A percentile compares a stretch with the other conserved stretches of the same genome.
Evolutionary conservation across 106 monocot genomes (phyloP).

Genomic region (Platanthera zijinensis): DNA sequence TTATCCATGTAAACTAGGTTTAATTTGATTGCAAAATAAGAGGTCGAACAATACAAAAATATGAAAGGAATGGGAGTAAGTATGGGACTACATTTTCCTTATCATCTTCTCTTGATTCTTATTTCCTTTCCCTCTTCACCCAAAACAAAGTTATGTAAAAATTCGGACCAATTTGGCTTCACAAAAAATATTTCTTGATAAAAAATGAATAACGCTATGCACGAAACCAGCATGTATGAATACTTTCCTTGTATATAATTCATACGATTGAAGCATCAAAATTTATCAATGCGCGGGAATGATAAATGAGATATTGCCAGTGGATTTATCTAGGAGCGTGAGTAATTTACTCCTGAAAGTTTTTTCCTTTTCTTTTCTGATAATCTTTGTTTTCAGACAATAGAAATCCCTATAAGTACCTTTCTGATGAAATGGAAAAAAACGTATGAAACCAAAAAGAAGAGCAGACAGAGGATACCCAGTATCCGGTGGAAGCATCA

Average conservation of each 20-base stretch:
- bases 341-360: no score
- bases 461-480: constrained; percentile 7
- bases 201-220: not conserved
- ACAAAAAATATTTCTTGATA: no score
- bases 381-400: not conserved
- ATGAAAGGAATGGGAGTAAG: not conserved
- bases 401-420: not conserved
- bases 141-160: not conserved
- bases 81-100: not conserved
- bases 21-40: not conserved
- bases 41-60: not conserved
- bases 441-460: not conserved
- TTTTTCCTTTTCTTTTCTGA: not conserved
- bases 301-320: no score
- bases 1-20: not conserved
- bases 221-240: no score
- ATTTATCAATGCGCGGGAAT: no score
- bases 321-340: no score
- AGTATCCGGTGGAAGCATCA: constrained; percentile 29
- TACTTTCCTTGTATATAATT: no score
- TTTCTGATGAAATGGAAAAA: not conserved
- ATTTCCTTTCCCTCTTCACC: not conserved
- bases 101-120: not conserved
- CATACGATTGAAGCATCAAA: no score
- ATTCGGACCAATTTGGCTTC: not conserved